Evolutionary conservation across 805 yeast species (phyloP).

Genomic region (Yarrowia osloensis): DNA sequence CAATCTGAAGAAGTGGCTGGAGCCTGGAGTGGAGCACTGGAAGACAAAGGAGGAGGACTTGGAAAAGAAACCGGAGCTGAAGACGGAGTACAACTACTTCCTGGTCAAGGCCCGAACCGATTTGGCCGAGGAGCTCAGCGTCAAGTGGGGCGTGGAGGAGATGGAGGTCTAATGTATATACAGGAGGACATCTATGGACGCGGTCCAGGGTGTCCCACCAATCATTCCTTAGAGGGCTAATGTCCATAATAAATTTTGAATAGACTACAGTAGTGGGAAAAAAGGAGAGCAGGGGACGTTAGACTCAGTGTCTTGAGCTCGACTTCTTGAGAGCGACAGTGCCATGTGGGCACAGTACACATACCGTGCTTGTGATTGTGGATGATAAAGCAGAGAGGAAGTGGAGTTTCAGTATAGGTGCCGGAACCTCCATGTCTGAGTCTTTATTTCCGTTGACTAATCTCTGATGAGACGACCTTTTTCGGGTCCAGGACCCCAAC

Average conservation of each 20-base stretch:
- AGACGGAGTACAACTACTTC: slow-evolving; percentile 10
- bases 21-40: not conserved
- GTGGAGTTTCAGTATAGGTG: no score
- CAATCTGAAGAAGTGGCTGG: not conserved
- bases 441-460: no score
- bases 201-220: not conserved
- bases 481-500: no score
- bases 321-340: no score
- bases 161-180: slow-evolving; percentile 16
- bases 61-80: not conserved
- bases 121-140: not conserved
- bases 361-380: no score
- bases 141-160: not conserved
- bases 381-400: no score
- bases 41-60: not conserved
- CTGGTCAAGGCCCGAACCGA: slow-evolving; percentile 18
- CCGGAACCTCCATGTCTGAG: no score
- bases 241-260: not conserved
- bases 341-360: no score
- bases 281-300: no score
- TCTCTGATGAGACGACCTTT: not conserved
- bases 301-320: no score
- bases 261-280: no score
- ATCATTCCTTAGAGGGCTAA: slow-evolving; percentile 5
- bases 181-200: not conserved